Base-by-base conservation (phyloP, 192 early-diverging fungal species). In the Coemansia sp. region DNA sequence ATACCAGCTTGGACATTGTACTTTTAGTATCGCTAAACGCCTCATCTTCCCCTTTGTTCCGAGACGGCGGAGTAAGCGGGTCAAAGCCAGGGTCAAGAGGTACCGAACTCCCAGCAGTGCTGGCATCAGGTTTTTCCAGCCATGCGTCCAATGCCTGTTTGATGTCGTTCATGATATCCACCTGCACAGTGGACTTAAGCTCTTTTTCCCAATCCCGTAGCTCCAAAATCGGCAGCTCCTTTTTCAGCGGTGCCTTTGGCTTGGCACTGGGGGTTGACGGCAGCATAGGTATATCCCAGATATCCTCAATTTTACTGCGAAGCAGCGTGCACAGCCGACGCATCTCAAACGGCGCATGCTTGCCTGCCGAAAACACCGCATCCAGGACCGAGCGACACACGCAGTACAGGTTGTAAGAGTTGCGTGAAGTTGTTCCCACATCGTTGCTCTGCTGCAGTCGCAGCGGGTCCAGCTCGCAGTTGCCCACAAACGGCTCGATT, bases 391-490 rank as follows among this genome's bases (percentile, higher is more conserved):
- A 63, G n/a, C 72, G 59, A 36, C 72, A 82, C 41, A 71, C 72
- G 36, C 61, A 62, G 26, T 78, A 73, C 33, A 82, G 58, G 46
- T 78, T 82, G 46, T 70, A 65, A 36, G 69, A 53, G 50, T 78
- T 82, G 11, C 63, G 48, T 7, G 60, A 67, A 6, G 57, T 57
- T 28, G 47, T 62, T 6, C 57, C 63, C 28, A 54, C 54, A 40
- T 50, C 63, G 33, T 53, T 19, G 20, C 41, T 58, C 36, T 55
- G 37, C 36, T 55, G 37, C 18, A 73, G 50, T 21, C 77, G 77
- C 38, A 66, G 41, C 8, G 70, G 77, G 37, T 79, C 77, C 38
- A 79, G 67, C 67, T 79, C 77, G 50, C 77, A 79, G 67, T 58
- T 72, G 57, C 72, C 63, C 18, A 79, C 66, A 33, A 61, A 69